Evolutionary conservation across 2,329 filamentous ascomycete genomes (phyloP).

Genomic region (Xylaria sp.): DNA sequence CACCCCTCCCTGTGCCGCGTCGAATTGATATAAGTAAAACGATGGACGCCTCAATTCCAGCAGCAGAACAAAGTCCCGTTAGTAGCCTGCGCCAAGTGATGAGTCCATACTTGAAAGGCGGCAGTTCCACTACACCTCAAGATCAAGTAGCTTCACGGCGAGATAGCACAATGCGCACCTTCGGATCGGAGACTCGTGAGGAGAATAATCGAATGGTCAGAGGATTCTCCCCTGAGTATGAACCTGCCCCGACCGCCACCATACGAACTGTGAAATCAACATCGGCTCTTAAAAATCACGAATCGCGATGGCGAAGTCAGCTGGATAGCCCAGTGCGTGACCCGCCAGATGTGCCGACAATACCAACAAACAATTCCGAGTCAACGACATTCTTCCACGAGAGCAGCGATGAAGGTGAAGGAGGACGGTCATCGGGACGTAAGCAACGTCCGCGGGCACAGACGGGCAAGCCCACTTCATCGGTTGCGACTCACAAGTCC

Average conservation of each 20-base stretch:
- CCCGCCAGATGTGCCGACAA: conserved; percentile 45
- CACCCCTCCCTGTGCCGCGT: conserved; percentile 54
- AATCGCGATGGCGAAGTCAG: conserved; percentile 43
- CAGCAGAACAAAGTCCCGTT: conserved; percentile 69
- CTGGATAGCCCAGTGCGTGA: conserved; percentile 43
- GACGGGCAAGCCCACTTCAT: conserved; percentile 37
- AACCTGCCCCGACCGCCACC: conserved; percentile 76
- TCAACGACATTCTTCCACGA: conserved; percentile 62
- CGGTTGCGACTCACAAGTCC: conserved; percentile 2
- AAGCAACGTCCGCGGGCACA: conserved; percentile 34
- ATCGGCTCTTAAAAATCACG: conserved; percentile 50
- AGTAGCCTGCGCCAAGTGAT: conserved; percentile 88
- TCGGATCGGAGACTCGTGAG: conserved; percentile 43
- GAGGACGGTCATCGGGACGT: background rate
- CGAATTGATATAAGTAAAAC: conserved; percentile 42
- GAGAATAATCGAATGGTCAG: conserved; percentile 56
- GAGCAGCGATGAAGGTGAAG: conserved; percentile 60
- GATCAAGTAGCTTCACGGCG: conserved; percentile 38
- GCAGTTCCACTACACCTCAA: conserved; percentile 35
- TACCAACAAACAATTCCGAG: conserved; percentile 47
- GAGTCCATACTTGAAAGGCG: conserved; percentile 76
- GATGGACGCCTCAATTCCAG: conserved; percentile 47
- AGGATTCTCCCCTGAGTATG: conserved; percentile 81
- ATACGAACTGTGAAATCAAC: conserved; percentile 71
- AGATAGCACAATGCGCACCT: conserved; percentile 43